Evolutionary conservation across 1,139 yeast genomes (phyloP), one percentile per base, ranked within the genome.

Genomic region (Lodderomyces elongisporus): DNA sequence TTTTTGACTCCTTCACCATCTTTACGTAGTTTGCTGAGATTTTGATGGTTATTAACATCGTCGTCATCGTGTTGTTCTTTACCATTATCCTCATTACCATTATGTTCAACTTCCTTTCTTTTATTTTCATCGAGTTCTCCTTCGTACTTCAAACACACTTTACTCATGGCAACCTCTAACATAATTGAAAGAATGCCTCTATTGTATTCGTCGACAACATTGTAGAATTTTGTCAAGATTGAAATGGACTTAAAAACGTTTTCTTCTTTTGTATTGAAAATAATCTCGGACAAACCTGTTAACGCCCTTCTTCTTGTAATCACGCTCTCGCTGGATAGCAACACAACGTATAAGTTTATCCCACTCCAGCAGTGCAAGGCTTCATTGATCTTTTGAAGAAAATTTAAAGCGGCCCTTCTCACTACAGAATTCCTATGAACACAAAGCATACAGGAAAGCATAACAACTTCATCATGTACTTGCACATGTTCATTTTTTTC

Each of bases 241-340:
- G 93, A 83, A 36, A 85, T 77, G 43, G 84, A 67, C 35, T 65
- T 65, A 42, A 70, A 74, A 8, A 78, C 74, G 35, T 74, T 78
- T 16, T 72, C 78, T 0, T 85, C 69, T 42, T 76, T 75, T 9
- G 67, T 62, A 58, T 25, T 26, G 15, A 15, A 4, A 9, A 31
- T 18, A 7, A 75, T 73, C 2, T 77, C 68, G 0, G 93, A 77
- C 16, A 85, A 58, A 33, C 80, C 83, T 45, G 79, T 79, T 40
- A 85, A 63, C 0, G 89, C 89, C 32, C 85, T 77, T 50, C 84
- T 84, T 58, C 80, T 85, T 4, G 85, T 82, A 4, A 84, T 83
- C 41, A 79, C 73, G 9, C 89, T 79, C 30, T 71, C 66, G 43
- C 84, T 80, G 41, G 76, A 67, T 13, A 82, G 76, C 21, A 81